Base-by-base conservation (phyloP, 2,329 filamentous ascomycete species). In the Colletotrichum spinosum region DNA sequence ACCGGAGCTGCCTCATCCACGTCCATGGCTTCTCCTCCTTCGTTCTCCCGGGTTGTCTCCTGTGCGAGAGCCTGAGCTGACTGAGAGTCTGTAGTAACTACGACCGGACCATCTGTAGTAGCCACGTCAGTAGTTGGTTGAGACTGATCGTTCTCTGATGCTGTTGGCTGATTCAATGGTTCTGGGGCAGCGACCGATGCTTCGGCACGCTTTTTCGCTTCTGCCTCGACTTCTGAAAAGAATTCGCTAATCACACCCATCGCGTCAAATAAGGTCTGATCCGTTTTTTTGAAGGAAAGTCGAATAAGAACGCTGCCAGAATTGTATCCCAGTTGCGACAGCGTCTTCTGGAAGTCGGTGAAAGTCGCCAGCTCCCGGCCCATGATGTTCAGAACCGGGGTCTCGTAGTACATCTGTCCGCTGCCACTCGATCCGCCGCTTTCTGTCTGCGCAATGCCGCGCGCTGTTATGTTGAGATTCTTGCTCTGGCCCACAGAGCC, bases 331-430 rank as follows among this genome's bases (percentile, higher is more conserved):
- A 98, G 81, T 75, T 97, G 93, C 6, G 89, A 90, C 50, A 99
- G 79, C 1, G 93, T 94, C 83, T 97, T 97, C 76, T 97, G 93
- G 63, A 98, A 85, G 72, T 97, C 94, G 15, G 83, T 83, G 71
- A 98, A 92, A 0, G 87, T 89, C 3, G 90, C 86, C 13, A 97
- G 79, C 70, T 95, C 92, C 71, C 92, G 86, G 9, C 91, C 92
- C 85, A 97, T 90, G 68, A 97, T 87, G 69, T 94, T 91, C 59
- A 98, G 79, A 13, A 94, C 89, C 0, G 96, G 96, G 69, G 89
- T 91, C 78, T 98, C 93, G 73, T 97, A 97, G 76, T 91, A 92
- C 55, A 99, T 80, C 75, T 94, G 88, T 6, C 94, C 95, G 38
- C 90, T 87, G 12, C 86, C 86, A 9, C 76, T 78, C 35, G 83